A percentile compares a stretch with the other conserved stretches of the same genome.
phyloP scores from a whole-genome alignment of 2,329 filamentous ascomycete species.

The Monosporascus sp. region DNA sequence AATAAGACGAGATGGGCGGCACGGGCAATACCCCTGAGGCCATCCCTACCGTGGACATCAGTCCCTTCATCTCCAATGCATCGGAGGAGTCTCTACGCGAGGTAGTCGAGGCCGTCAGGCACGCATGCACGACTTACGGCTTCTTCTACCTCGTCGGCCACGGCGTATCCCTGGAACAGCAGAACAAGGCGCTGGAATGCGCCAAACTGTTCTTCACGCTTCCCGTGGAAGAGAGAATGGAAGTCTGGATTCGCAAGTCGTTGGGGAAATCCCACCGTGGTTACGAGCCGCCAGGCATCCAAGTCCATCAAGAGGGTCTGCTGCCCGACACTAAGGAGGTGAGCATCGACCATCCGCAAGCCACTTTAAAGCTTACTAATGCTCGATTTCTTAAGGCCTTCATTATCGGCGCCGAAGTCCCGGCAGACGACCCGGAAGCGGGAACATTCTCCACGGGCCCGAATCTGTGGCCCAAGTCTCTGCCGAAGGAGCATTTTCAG shows the following conservation, averaged over 20 bases:
- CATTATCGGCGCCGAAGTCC: constrained; percentile 18
- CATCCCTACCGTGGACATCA: constrained; percentile 25
- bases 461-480: constrained; percentile 22
- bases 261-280: constrained; percentile 22
- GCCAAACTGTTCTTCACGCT: constrained; percentile 19
- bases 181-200: constrained; percentile 14
- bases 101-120: constrained; percentile 20
- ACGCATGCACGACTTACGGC: constrained; percentile 22
- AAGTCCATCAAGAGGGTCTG: constrained; percentile 19
- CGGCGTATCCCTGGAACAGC: constrained; percentile 19
- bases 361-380: no score
- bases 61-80: constrained; percentile 17
- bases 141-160: constrained; percentile 29
- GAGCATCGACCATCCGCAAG: background rate
- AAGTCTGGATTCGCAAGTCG: constrained; percentile 21
- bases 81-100: constrained; percentile 11
- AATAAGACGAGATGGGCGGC: no score
- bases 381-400: constrained; percentile 10
- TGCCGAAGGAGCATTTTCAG: constrained; percentile 20
- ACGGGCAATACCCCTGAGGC: constrained; percentile 7
- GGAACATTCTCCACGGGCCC: constrained; percentile 25
- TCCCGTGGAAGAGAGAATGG: constrained; percentile 20
- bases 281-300: constrained; percentile 23
- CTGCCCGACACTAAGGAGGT: constrained; percentile 25
- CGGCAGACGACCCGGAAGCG: constrained; percentile 17